A percentile compares a stretch with the other conserved stretches of the same genome.
Evolutionary conservation across 2,329 filamentous ascomycete genomes (phyloP).

Genomic region (Diplodia corticola): DNA sequence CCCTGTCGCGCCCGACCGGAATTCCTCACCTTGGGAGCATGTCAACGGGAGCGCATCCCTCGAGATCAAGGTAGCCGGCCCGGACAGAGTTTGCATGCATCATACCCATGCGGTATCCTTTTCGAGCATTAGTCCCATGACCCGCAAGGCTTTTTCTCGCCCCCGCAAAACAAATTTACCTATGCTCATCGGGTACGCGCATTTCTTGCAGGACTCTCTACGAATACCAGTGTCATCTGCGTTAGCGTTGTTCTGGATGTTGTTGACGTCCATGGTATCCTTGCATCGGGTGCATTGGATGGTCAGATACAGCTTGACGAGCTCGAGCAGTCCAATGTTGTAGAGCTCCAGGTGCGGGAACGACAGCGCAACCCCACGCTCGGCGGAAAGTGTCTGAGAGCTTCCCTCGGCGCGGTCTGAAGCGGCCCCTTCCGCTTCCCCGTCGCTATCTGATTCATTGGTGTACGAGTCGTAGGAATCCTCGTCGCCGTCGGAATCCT

Average conservation of each 20-base stretch:
- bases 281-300: constrained; percentile 81
- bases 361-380: constrained; percentile 73
- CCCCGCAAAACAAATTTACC: constrained; percentile 29
- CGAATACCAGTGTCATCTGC: constrained; percentile 44
- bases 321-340: constrained; percentile 72
- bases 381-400: constrained; percentile 47
- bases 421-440: constrained; percentile 40
- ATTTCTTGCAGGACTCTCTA: constrained; percentile 57
- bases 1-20: constrained; percentile 1
- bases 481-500: constrained; percentile 36
- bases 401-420: constrained; percentile 31
- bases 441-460: constrained; percentile 51
- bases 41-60: constrained; percentile 72
- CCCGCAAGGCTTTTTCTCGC: neutral
- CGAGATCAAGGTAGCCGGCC: constrained; percentile 75
- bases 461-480: constrained; percentile 42
- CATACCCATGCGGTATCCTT: constrained; percentile 59
- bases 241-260: constrained; percentile 58
- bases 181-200: constrained; percentile 51
- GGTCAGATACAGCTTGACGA: constrained; percentile 65
- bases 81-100: constrained; percentile 73
- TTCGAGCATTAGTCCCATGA: constrained; percentile 17
- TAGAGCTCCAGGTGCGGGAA: constrained; percentile 77
- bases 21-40: constrained; percentile 65
- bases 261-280: constrained; percentile 67